Evolutionary conservation across 1,139 yeast species (phyloP), one percentile per base, ranked within the genome.

Genomic region (Pichia terricola): DNA sequence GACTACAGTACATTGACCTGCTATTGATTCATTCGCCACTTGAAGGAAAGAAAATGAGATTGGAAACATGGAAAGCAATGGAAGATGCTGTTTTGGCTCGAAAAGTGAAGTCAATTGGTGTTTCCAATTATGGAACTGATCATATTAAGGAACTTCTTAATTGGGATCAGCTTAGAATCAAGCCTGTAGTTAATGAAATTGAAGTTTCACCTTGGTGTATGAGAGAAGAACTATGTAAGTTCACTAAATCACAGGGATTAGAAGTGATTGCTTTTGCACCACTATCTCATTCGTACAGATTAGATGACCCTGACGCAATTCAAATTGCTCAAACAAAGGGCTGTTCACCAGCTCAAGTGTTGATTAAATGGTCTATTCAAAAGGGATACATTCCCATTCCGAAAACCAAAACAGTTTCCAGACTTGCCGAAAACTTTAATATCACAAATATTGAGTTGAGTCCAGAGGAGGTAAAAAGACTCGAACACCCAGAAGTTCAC

Each of bases 181-280:
- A 66, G 47, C 91, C 89, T 0, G 80, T 64, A 32, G 74, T 77
- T 9, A 76, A 81, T 55, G 83, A 79, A 58, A 73, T 82, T 49
- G 89, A 82, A 60, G 73, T 82, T 22, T 78, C 84, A 50, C 91
- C 89, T 1, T 82, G 88, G 87, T 68, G 80, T 45, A 80, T 79
- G 84, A 68, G 87, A 53, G 66, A 68, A 36, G 81, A 81, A 35
- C 62, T 82, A 44, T 76, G 78, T 3, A 71, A 73, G 35, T 80
- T 65, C 62, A 79, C 83, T 50, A 62, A 67, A 40, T 48, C 64
- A 42, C 57, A 75, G 54, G 70, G 73, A 61, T 69, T 82, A 34
- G 61, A 69, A 5, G 72, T 77, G 7, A 83, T 81, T 59, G 88
- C 91, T 0, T 84, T 74, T 61, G 75, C 85, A 4, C 91, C 94